A percentile compares a stretch with the other conserved stretches of the same genome.
Conservation (phyloP, 495 filamentous ascomycete genomes). For the Lasiosphaeria miniovina region DNA sequence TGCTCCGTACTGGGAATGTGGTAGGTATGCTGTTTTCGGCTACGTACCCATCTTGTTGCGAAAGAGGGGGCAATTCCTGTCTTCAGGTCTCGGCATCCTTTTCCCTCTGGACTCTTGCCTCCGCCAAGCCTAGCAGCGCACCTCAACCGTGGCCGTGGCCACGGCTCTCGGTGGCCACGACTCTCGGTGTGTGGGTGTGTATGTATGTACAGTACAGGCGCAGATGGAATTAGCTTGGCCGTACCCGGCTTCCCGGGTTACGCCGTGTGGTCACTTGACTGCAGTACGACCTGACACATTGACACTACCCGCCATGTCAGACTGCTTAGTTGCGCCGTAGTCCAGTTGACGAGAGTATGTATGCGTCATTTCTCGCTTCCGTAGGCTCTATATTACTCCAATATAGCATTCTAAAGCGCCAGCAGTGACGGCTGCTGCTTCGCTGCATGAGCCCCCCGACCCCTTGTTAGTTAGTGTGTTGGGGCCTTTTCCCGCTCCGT, state of each 20-base stretch:
- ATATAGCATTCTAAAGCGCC: conserved; percentile 27
- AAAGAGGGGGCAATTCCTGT: no score
- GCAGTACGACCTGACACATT: not conserved
- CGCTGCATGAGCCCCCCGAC: conserved; percentile 8
- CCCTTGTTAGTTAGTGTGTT: conserved; percentile 7
- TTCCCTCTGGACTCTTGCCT: not conserved
- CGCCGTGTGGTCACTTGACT: conserved; percentile 1
- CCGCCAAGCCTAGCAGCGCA: not conserved
- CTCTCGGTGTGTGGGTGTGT: no score
- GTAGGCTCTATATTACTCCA: conserved; percentile 35
- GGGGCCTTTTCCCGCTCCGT: conserved; percentile 6
- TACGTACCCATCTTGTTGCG: no score
- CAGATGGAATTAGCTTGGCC: conserved; percentile 1
- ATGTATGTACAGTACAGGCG: not conserved
- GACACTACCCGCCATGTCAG: conserved; percentile 7
- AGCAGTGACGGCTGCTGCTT: conserved; percentile 23
- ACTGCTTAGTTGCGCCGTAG: not conserved
- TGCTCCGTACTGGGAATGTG: no score
- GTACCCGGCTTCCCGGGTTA: conserved; percentile 20
- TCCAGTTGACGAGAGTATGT: conserved; percentile 15
- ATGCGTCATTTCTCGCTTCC: conserved; percentile 36
- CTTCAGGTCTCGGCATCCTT: no score
- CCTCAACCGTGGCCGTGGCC: no score
- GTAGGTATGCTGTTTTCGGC: no score
- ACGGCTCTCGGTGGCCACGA: not conserved